Evolutionary conservation across 2,329 filamentous ascomycete genomes (phyloP).

Genomic region (Curvularia eragrostidis): DNA sequence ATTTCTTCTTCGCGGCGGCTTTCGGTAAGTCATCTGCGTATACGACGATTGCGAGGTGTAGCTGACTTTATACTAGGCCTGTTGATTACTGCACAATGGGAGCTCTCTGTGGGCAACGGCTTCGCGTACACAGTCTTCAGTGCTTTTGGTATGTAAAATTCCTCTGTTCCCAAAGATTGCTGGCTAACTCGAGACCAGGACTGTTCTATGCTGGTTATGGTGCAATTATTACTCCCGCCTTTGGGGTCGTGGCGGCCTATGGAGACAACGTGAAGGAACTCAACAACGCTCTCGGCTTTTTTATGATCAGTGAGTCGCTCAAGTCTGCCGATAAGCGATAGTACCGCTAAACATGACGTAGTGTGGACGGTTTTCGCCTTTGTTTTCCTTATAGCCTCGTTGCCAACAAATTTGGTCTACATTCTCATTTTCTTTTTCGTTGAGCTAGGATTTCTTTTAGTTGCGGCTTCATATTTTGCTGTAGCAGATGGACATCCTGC

Average conservation of each 20-base stretch:
- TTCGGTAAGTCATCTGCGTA: constrained; percentile 47
- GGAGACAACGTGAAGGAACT: constrained; percentile 52
- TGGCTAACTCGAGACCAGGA: constrained; percentile 36
- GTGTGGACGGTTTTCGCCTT: constrained; percentile 58
- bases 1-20: constrained; percentile 61
- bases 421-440: constrained; percentile 58
- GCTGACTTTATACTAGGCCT: constrained; percentile 32
- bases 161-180: neutral
- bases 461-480: constrained; percentile 56
- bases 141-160: constrained; percentile 56
- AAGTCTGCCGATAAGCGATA: neutral
- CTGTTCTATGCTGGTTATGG: constrained; percentile 61
- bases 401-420: constrained; percentile 57
- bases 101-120: constrained; percentile 60
- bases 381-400: constrained; percentile 55
- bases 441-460: constrained; percentile 54
- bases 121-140: constrained; percentile 62
- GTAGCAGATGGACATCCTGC: constrained; percentile 52
- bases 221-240: constrained; percentile 56
- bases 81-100: constrained; percentile 64
- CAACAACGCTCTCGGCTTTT: constrained; percentile 60
- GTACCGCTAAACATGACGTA: constrained; percentile 14
- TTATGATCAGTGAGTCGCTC: constrained; percentile 52
- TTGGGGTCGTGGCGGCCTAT: constrained; percentile 56
- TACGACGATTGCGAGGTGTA: neutral